phyloP scores from a whole-genome alignment of 1,139 yeast species.

The Taphrina confusa region DNA sequence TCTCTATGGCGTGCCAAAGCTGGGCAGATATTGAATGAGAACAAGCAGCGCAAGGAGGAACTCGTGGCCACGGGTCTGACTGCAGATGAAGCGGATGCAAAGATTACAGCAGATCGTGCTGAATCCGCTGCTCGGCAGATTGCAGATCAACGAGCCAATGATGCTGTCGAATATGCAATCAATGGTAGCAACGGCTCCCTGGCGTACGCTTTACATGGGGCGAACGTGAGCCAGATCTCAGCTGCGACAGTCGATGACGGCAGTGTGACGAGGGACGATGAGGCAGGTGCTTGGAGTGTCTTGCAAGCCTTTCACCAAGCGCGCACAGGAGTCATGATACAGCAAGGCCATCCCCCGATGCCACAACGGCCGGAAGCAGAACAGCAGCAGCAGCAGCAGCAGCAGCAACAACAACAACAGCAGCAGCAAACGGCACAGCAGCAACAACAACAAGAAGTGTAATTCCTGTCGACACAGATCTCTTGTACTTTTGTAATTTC shows the following conservation, averaged over 20 bases:
- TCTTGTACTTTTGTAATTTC: too few species aligned
- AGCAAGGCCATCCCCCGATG: conserved; percentile 17
- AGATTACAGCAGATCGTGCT: conserved; percentile 7
- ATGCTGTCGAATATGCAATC: conserved; percentile 23
- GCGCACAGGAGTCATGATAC: conserved; percentile 13
- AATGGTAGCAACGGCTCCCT: conserved; percentile 17
- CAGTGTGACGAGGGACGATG: conserved; percentile 20
- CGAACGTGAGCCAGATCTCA: background rate
- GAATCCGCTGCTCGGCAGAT: conserved; percentile 17
- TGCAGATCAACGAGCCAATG: conserved; percentile 21
- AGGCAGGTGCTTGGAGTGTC: conserved; percentile 29
- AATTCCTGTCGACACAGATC: too few species aligned
- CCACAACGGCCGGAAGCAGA: conserved; percentile 1
- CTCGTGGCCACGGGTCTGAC: conserved; percentile 14
- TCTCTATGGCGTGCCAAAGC: conserved; percentile 21
- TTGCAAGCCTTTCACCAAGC: conserved; percentile 22
- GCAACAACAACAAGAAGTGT: background rate
- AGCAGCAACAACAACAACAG: conserved; percentile 3
- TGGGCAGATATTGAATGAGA: conserved; percentile 12
- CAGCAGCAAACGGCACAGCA: background rate
- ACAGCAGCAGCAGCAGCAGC: conserved; percentile 8
- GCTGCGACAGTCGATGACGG: conserved; percentile 11
- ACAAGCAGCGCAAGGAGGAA: conserved; percentile 10
- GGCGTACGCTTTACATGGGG: conserved; percentile 19
- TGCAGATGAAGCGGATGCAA: conserved; percentile 12